phyloP scores from a whole-genome alignment of 306 rosid genomes.

The Canavalia ensiformis region DNA sequence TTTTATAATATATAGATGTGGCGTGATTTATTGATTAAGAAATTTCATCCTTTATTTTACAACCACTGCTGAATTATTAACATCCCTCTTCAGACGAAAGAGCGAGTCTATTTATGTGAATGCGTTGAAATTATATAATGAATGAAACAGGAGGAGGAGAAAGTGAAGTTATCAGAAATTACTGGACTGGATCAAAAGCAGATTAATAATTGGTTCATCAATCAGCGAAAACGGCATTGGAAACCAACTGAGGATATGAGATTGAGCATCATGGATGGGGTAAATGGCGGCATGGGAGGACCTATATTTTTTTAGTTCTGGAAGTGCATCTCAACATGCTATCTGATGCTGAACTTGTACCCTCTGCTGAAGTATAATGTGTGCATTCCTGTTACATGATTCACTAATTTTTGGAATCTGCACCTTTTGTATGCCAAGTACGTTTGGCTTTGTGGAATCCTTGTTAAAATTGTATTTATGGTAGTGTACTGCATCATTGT shows the following conservation, averaged over 20 bases:
- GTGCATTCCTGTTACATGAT: not conserved
- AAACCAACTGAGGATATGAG: conserved; percentile 77
- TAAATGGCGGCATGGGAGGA: conserved; percentile 26
- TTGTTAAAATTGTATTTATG: not conserved
- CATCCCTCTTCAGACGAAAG: too few relatives aligned
- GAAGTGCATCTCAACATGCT: not conserved
- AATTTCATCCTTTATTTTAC: too few relatives aligned
- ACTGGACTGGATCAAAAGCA: conserved; percentile 79
- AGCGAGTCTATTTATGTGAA: not conserved
- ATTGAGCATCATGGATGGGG: conserved; percentile 57
- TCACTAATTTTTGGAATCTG: not conserved
- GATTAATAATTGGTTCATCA: conserved; percentile 87
- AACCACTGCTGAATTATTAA: too few relatives aligned
- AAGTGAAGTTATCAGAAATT: conserved; percentile 59
- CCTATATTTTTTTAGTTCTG: conserved; percentile 32
- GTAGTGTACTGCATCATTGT: not conserved
- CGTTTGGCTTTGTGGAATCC: not conserved
- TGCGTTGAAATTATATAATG: not conserved
- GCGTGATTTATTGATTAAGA: too few relatives aligned
- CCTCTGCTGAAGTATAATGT: not conserved
- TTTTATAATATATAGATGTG: too few relatives aligned
- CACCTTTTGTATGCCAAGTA: not conserved
- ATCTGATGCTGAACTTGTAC: not conserved
- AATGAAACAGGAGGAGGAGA: conserved; percentile 71
- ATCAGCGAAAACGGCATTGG: conserved; percentile 88